phyloP scores from a whole-genome alignment of 768 basidiomycete species.

The Tricholoma hemisulphureum region DNA sequence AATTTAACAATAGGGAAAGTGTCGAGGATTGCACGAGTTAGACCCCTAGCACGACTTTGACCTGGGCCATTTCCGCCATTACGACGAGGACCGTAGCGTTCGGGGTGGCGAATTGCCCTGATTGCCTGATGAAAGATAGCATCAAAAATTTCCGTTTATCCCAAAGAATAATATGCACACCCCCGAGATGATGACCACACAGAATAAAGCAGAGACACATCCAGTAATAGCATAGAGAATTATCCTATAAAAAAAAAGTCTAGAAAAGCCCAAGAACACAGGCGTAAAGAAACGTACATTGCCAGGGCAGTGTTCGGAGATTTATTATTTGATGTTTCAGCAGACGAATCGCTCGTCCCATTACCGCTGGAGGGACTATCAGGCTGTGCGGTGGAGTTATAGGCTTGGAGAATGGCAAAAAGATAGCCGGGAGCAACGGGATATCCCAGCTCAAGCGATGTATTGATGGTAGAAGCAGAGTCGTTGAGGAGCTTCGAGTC shows the following conservation, averaged over 20 bases:
- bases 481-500: constrained; percentile 65
- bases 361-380: constrained; percentile 22
- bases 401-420: constrained; percentile 65
- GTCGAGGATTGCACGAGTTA: constrained; percentile 91
- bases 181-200: constrained; percentile 81
- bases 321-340: constrained; percentile 6
- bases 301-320: constrained; percentile 60
- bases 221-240: constrained; percentile 87
- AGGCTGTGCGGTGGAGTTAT: constrained; percentile 51
- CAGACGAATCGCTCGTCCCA: constrained; percentile 19
- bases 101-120: constrained; percentile 82
- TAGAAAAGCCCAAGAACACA: neutral
- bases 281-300: constrained; percentile 50
- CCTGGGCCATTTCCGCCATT: constrained; percentile 38
- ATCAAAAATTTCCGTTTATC: constrained; percentile 3
- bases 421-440: constrained; percentile 58
- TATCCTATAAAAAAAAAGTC: constrained; percentile 50
- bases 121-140: constrained; percentile 53
- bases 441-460: constrained; percentile 41
- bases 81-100: constrained; percentile 82
- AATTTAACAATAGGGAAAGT: constrained; percentile 96
- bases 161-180: constrained; percentile 40
- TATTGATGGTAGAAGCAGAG: constrained; percentile 40
- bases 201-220: constrained; percentile 82
- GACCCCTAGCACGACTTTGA: constrained; percentile 76